phyloP scores from a whole-genome alignment of 768 basidiomycete species.

The Dendrothele bispora region DNA sequence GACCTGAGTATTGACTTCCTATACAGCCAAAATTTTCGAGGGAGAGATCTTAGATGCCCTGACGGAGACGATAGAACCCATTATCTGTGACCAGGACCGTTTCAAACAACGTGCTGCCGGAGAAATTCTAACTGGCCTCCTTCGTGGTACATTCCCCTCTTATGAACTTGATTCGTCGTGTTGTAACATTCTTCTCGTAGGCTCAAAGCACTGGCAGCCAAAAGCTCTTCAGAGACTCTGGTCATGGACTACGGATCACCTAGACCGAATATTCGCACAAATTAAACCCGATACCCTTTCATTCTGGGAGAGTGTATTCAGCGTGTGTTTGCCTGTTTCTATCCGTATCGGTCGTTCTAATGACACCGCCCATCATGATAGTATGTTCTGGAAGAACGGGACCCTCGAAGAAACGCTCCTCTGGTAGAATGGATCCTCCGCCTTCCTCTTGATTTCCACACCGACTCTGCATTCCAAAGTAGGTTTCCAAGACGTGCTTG shows the following conservation, averaged over 20 bases:
- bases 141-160: constrained; percentile 2
- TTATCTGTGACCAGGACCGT: constrained; percentile 67
- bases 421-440: constrained; percentile 77
- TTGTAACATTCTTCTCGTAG: constrained; percentile 30
- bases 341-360: constrained; percentile 1
- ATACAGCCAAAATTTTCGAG: constrained; percentile 67
- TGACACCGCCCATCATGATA: constrained; percentile 19
- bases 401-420: constrained; percentile 75
- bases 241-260: constrained; percentile 65
- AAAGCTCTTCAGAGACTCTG: constrained; percentile 56
- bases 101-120: constrained; percentile 85
- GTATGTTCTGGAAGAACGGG: constrained; percentile 63
- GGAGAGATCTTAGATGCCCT: constrained; percentile 50
- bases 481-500: constrained; percentile 23
- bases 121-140: constrained; percentile 32
- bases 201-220: constrained; percentile 87
- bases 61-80: constrained; percentile 55
- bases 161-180: neutral
- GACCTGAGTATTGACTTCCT: neutral
- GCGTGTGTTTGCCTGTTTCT: constrained; percentile 33
- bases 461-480: constrained; percentile 88
- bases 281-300: constrained; percentile 84
- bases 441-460: constrained; percentile 77
- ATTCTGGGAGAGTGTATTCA: constrained; percentile 73
- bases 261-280: constrained; percentile 65